These are phyloP conservation scores for Mesembryanthemum crystallinum DNA, from an alignment of 148 eudicot genomes.

Conservation along the genomic window DNA sequence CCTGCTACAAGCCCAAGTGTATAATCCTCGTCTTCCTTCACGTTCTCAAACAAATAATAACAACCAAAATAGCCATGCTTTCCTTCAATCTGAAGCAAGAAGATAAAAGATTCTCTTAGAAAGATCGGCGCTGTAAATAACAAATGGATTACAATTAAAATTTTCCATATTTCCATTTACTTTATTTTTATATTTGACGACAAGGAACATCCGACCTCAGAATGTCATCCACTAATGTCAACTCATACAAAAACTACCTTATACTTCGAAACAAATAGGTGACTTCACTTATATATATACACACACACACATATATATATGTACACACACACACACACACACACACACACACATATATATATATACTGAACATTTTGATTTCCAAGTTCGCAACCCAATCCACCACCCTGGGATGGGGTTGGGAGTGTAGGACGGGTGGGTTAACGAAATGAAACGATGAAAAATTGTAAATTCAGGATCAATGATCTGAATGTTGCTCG, in stretches of 20 bases:
- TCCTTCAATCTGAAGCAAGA: conserved; percentile 66
- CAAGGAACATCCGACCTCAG: background rate
- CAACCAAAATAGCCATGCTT: conserved; percentile 54
- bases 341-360: no score
- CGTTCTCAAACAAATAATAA: conserved; percentile 80
- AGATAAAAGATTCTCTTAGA: background rate
- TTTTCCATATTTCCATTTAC: background rate
- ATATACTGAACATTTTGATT: background rate
- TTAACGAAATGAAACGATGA: background rate
- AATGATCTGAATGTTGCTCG: background rate
- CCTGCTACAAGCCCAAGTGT: conserved; percentile 47
- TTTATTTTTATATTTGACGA: background rate
- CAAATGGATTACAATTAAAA: background rate
- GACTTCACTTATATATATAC: background rate
- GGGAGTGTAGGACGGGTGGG: background rate
- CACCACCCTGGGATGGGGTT: background rate
- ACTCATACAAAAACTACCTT: conserved; percentile 4
- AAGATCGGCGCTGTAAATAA: background rate
- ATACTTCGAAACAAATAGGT: background rate
- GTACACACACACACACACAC: no score
- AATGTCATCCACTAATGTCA: background rate
- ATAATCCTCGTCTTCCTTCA: conserved; percentile 64
- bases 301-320: no score
- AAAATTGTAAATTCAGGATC: background rate
- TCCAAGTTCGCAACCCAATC: background rate